Percentiles rank a stretch among this genome's conserved stretches.
phyloP scores from a whole-genome alignment of 2,329 filamentous ascomycete genomes.

The Colletotrichum liaoningense region DNA sequence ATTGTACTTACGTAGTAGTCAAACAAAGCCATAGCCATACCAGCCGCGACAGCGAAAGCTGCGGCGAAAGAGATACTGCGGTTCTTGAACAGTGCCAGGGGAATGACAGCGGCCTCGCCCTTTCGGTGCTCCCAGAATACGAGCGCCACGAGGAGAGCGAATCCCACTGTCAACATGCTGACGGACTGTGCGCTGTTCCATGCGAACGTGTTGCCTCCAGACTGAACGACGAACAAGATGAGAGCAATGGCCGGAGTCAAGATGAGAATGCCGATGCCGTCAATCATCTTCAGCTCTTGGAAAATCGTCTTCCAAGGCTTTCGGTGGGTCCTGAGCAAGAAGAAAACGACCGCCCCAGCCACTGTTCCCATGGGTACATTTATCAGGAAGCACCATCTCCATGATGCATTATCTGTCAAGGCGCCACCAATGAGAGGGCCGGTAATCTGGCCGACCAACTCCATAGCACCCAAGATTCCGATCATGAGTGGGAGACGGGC shows the following conservation, averaged over 20 bases:
- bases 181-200: neutral
- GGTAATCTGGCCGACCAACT: neutral
- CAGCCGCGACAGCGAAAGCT: neutral
- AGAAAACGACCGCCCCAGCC: neutral
- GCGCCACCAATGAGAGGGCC: neutral
- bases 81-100: neutral
- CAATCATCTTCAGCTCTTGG: neutral
- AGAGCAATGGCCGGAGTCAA: neutral
- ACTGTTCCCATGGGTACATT: neutral
- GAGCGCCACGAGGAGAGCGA: neutral
- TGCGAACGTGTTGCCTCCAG: neutral
- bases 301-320: neutral
- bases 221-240: neutral
- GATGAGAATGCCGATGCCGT: neutral
- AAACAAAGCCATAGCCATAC: neutral
- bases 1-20: neutral
- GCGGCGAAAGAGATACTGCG: neutral
- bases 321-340: neutral
- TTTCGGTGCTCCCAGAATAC: neutral
- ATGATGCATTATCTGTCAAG: neutral
- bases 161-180: neutral
- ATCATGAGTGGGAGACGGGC: neutral
- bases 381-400: neutral
- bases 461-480: neutral
- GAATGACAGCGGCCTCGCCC: neutral